Base-by-base conservation (phyloP, 345 rosid genomes). In the Salix purpurea region DNA sequence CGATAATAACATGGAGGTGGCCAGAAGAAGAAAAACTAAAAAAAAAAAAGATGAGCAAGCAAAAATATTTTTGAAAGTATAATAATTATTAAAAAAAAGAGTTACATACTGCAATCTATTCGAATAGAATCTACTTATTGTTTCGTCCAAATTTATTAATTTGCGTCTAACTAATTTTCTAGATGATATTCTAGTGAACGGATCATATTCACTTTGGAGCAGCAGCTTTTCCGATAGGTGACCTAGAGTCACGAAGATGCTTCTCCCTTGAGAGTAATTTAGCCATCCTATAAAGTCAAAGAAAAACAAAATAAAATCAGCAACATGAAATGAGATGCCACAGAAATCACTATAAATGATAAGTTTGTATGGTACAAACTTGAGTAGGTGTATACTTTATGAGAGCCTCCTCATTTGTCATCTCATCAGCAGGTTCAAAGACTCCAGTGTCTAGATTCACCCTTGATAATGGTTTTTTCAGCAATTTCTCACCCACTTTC, bases 251-350 rank as follows among this genome's bases (percentile, higher is more conserved):
- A 5, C 93, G 92, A 46, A 78, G 79, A 71, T 62, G 78, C 80
- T 84, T 90, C 86, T 93, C 93, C 13, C 74, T 74, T 0, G 97
- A 90, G n/a, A 93, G 92, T 12, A 83, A 4, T 72, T 80, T 84
- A 3, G 97, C 98, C 75, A 89, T 76, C 83, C 93, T 93, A 74
- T 65, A n/a, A n/a, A n/a, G n/a, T n/a, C n/a, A n/a, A n/a, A 79
- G 70, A 40, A 5, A 40, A 7, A 14, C 10, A 30, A 50, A 30
- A 26, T 0, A 0, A 21, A 70, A 26, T 34, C 50, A 54, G 18
- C 2, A 61, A 24, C 10, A 26, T 18, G n/a, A 5, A 50, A 21
- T 19, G 3, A 21, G 44, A 6, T 34, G 9, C 23, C 30, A 28
- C 30, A 23, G 4, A 0, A 28, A 56, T 26, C 30, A 12, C 7